Conservation (phyloP, 306 rosid genomes). For the Vigna nakashimae region DNA sequence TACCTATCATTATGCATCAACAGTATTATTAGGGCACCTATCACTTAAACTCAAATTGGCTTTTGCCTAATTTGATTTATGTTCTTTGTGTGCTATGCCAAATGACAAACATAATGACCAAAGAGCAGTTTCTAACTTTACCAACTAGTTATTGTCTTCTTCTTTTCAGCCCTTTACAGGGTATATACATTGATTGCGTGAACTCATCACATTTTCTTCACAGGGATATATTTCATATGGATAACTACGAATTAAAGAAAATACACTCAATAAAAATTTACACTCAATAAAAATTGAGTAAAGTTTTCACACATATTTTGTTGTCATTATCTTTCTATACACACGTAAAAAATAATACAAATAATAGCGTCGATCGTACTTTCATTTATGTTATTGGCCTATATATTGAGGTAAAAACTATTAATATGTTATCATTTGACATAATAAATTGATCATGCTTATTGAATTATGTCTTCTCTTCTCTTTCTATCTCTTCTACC, state of each 20-base stretch:
- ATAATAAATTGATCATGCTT: too few species aligned
- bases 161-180: slow-evolving; percentile 11
- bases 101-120: slow-evolving; percentile 57
- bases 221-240: background rate
- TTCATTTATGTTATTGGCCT: too few species aligned
- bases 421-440: too few species aligned
- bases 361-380: too few species aligned
- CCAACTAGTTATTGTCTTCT: slow-evolving; percentile 42
- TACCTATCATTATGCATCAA: slow-evolving; percentile 38
- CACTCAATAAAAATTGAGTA: background rate
- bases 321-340: background rate
- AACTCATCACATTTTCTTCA: background rate
- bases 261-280: background rate
- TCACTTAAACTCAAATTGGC: slow-evolving; percentile 41
- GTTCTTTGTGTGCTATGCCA: slow-evolving; percentile 41
- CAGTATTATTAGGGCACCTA: slow-evolving; percentile 34
- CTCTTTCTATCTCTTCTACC: too few species aligned
- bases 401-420: too few species aligned
- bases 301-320: background rate
- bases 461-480: too few species aligned
- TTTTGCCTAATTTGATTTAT: slow-evolving; percentile 52
- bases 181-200: slow-evolving; percentile 41
- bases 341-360: too few species aligned
- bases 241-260: background rate
- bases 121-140: slow-evolving; percentile 39